These are phyloP conservation scores for Fusarium staphyleae DNA, from an alignment of 2,329 filamentous ascomycete species.

Conservation along the genomic window DNA sequence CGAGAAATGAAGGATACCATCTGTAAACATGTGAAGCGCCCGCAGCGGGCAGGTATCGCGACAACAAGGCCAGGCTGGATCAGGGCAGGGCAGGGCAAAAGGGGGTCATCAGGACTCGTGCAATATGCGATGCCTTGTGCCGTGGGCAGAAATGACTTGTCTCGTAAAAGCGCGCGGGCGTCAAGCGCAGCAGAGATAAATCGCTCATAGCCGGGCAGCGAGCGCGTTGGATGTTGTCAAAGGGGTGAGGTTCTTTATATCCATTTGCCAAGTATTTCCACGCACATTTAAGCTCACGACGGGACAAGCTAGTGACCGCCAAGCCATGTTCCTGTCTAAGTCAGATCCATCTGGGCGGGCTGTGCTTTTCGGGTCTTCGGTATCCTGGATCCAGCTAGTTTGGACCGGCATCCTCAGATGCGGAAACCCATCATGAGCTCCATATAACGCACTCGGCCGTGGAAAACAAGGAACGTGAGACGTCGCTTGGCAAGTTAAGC, in stretches of 20 bases:
- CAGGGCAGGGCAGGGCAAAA: no score
- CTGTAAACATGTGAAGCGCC: not conserved
- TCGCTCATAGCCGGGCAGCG: conserved; percentile 25
- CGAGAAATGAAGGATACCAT: not conserved
- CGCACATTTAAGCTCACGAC: conserved; percentile 17
- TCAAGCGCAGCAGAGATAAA: conserved; percentile 12
- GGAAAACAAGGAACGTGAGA: not conserved
- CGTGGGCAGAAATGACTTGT: not conserved
- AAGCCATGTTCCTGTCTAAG: conserved; percentile 26
- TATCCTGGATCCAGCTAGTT: conserved; percentile 18
- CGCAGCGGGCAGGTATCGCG: not conserved
- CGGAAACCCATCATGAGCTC: not conserved
- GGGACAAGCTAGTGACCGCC: conserved; percentile 32
- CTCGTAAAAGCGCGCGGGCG: conserved; percentile 16
- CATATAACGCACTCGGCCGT: not conserved
- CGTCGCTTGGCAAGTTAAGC: not conserved
- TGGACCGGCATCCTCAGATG: conserved; percentile 4
- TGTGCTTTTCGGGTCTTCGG: conserved; percentile 18
- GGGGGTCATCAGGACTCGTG: conserved; percentile 1
- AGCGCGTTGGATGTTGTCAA: conserved; percentile 23
- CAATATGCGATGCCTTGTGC: conserved; percentile 19
- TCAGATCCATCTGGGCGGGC: conserved; percentile 13
- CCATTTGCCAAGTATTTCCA: conserved; percentile 18
- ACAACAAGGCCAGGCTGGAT: conserved; percentile 4
- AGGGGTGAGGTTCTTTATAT: conserved; percentile 19